Evolutionary conservation across 441 rosid species (phyloP).

Genomic region (Dalechampia spathulata): DNA sequence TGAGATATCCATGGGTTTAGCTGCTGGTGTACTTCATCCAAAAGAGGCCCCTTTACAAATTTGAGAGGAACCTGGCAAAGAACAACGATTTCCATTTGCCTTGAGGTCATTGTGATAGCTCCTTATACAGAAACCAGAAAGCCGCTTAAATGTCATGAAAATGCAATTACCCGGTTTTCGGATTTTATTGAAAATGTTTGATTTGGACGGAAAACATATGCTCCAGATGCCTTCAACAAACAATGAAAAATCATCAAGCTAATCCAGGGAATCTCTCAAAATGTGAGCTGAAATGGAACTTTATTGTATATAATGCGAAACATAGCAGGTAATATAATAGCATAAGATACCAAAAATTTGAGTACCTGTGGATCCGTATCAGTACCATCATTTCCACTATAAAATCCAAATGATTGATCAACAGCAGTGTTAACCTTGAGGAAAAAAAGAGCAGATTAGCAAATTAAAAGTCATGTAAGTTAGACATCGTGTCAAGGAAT

Average conservation of each 20-base stretch:
- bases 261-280: background rate
- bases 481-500: constrained; percentile 1
- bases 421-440: constrained; percentile 52
- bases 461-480: constrained; percentile 8
- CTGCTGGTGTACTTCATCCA: constrained; percentile 84
- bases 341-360: constrained; percentile 9
- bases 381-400: constrained; percentile 63
- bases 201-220: constrained; percentile 92
- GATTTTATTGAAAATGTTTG: constrained; percentile 43
- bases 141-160: constrained; percentile 24
- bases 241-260: background rate
- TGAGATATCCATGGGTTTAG: constrained; percentile 80
- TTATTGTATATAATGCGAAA: no score
- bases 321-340: background rate
- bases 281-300: constrained; percentile 6
- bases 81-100: constrained; percentile 8
- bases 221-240: constrained; percentile 64
- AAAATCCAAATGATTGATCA: constrained; percentile 63
- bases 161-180: constrained; percentile 42
- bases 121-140: background rate
- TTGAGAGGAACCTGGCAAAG: constrained; percentile 58
- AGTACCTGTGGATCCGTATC: constrained; percentile 75
- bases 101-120: constrained; percentile 7
- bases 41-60: constrained; percentile 55
- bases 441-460: background rate